Evolutionary conservation across 306 rosid species (phyloP).

Genomic region (Lagenaria siceraria): DNA sequence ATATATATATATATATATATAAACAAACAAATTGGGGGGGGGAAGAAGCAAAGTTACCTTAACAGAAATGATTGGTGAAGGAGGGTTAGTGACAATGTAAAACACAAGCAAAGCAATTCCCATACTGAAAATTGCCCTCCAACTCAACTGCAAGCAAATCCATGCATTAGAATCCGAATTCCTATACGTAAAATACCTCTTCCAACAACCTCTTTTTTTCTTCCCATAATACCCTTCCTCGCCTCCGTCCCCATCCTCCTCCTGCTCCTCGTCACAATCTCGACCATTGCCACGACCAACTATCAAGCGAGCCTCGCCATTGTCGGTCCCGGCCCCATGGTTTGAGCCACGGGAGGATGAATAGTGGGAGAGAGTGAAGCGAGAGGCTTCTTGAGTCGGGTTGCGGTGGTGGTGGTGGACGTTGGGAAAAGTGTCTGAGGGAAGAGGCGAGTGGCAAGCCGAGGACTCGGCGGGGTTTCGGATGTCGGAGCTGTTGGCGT

Average conservation of each 20-base stretch:
- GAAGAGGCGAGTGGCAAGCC: conserved; percentile 27
- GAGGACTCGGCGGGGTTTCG: conserved; percentile 44
- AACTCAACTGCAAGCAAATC: conserved; percentile 65
- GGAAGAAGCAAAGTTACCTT: conserved; percentile 23
- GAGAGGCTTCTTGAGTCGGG: conserved; percentile 19
- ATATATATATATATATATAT: too few species aligned
- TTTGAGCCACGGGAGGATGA: conserved; percentile 62
- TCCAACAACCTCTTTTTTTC: conserved; percentile 35
- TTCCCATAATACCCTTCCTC: conserved; percentile 23
- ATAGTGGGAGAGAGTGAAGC: conserved; percentile 41
- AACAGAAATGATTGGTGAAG: conserved; percentile 52
- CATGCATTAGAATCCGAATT: conserved; percentile 50
- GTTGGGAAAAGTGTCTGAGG: conserved; percentile 17
- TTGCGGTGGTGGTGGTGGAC: conserved; percentile 4
- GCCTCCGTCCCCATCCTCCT: conserved; percentile 6
- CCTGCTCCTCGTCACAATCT: not conserved
- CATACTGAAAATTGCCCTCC: conserved; percentile 60
- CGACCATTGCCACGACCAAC: not conserved
- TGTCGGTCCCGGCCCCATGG: conserved; percentile 37
- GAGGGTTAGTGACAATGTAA: conserved; percentile 71
- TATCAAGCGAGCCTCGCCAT: conserved; percentile 22
- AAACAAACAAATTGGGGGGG: not conserved
- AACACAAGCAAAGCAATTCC: conserved; percentile 70
- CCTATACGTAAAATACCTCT: conserved; percentile 37
- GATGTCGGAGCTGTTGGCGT: conserved; percentile 38